Evolutionary conservation across 1,284 basidiomycete species (phyloP), one percentile per base, ranked within the genome.

Genomic region (Pseudozyma sp.): DNA sequence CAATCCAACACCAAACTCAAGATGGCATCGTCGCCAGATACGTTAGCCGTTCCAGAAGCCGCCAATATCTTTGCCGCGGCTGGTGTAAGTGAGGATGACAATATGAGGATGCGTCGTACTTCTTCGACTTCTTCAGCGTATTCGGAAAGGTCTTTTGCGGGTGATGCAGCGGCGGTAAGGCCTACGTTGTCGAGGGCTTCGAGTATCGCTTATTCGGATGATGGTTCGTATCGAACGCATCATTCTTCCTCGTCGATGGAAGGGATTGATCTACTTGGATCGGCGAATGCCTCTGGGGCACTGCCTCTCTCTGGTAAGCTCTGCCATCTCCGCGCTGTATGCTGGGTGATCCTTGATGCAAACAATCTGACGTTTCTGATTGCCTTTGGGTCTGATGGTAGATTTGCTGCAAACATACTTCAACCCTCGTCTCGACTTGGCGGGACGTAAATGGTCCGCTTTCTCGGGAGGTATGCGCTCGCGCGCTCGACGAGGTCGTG

Each of bases 361-460:
- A 42, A 52, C 18, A 6, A 3, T 31, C 25, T 31, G 25, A 21
- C 50, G 0, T n/a, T 13, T 51, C n/a, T 13, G 16, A 18, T 53
- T 21, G 8, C 4, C 25, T 21, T 36, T 12, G 13, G 9, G 14
- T 25, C 34, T 25, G 12, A 1, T 36, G 12, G 40, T 39, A 18
- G 76, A 79, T 36, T 38, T 81, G 34, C 55, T 93, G 85, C 92
- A 94, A 85, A 94, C 93, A 0, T 94, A 91, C 83, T 93, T 92
- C 79, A 93, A 96, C 86, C 94, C 94, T 3, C 91, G 93, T 73
- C 87, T 97, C 70, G 95, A 97, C 85, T 89, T 97, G 1, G 87
- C 95, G 40, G 93, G 96, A 82, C 90, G 95, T 42, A 90, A 90
- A 60, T 89, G 95, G 38, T 91, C 93, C 85, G 93, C 92, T 62